phyloP scores from a whole-genome alignment of 805 yeast genomes.

The Wickerhamiella brachini region DNA sequence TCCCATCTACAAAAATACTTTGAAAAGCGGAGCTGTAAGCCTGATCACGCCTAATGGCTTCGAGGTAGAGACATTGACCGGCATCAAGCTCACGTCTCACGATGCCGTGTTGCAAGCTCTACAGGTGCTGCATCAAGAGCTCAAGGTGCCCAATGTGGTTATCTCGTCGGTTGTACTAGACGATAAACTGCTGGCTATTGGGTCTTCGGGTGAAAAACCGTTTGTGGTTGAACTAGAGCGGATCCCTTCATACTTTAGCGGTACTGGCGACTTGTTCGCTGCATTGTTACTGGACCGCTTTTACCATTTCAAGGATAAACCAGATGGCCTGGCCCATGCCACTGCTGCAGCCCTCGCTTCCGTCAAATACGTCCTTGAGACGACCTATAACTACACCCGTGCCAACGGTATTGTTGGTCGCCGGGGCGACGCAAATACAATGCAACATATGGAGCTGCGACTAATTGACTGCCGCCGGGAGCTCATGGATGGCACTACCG shows the following conservation, averaged over 20 bases:
- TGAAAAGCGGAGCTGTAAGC: conserved; percentile 39
- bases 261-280: conserved; percentile 87
- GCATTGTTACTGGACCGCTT: conserved; percentile 60
- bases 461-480: conserved; percentile 44
- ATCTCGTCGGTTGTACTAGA: conserved; percentile 41
- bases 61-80: conserved; percentile 64
- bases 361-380: conserved; percentile 34
- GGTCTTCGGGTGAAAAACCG: conserved; percentile 26
- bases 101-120: conserved; percentile 36
- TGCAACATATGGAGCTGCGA: conserved; percentile 63
- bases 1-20: conserved; percentile 40
- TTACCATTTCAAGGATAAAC: conserved; percentile 18
- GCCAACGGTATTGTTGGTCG: conserved; percentile 9
- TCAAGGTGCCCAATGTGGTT: conserved; percentile 45
- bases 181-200: conserved; percentile 30
- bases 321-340: conserved; percentile 22
- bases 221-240: conserved; percentile 40
- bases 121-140: conserved; percentile 33
- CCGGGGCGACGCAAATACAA: conserved; percentile 33
- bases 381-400: conserved; percentile 15
- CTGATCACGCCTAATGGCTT: conserved; percentile 84
- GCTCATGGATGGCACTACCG: conserved; percentile 1
- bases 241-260: conserved; percentile 76
- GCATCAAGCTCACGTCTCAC: conserved; percentile 30
- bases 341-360: conserved; percentile 28